A percentile compares a stretch with the other conserved stretches of the same genome.
phyloP scores from a whole-genome alignment of 2,329 filamentous ascomycete species.

The Xylaria polymorpha region DNA sequence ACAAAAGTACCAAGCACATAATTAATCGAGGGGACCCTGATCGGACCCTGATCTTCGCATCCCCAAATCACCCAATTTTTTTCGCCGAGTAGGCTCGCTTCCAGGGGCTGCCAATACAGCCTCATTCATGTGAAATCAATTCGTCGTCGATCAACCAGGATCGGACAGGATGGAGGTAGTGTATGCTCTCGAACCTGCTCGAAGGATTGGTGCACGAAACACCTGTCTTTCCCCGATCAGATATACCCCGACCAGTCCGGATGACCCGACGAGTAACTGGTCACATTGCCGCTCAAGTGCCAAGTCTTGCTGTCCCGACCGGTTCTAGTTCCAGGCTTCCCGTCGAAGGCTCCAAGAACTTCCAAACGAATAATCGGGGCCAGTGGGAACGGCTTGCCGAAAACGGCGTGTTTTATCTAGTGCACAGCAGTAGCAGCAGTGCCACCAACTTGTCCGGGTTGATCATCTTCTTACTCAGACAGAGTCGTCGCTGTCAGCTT shows the following conservation, averaged over 20 bases:
- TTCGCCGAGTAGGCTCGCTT: neutral
- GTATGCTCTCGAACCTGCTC: neutral
- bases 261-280: slow-evolving; percentile 15
- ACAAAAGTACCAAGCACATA: slow-evolving; percentile 16
- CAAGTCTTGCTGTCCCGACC: slow-evolving; percentile 9
- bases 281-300: slow-evolving; percentile 22
- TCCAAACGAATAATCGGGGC: slow-evolving; percentile 24
- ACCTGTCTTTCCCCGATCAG: slow-evolving; percentile 1
- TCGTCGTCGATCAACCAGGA: neutral
- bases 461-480: slow-evolving; percentile 30
- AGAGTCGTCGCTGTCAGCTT: slow-evolving; percentile 26
- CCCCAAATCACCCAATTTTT: neutral
- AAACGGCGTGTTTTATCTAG: slow-evolving; percentile 19
- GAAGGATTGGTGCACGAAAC: neutral
- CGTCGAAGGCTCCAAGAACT: slow-evolving; percentile 4
- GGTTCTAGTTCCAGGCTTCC: slow-evolving; percentile 11
- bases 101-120: neutral
- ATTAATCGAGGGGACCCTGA: slow-evolving; percentile 20
- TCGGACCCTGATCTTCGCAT: slow-evolving; percentile 26
- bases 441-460: neutral
- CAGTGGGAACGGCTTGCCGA: slow-evolving; percentile 20
- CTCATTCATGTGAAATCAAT: slow-evolving; percentile 1
- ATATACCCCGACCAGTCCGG: slow-evolving; percentile 9
- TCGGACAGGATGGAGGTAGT: neutral
- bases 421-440: neutral